phyloP scores from a whole-genome alignment of 257 asterid genomes.

The Ligustrum vulgare region DNA sequence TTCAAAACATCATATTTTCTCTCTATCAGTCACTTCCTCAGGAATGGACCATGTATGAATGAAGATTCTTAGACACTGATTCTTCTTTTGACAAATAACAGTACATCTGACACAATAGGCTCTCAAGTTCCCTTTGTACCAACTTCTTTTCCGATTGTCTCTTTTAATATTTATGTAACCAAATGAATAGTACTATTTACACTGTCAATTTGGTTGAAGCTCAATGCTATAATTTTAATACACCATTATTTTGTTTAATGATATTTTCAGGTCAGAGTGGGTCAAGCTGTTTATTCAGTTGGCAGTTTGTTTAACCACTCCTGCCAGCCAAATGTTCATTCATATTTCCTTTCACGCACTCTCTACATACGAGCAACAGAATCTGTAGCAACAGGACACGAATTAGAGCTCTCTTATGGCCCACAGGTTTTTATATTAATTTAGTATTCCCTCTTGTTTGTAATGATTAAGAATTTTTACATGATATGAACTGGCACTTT shows the following conservation, averaged over 20 bases:
- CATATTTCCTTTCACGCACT: conserved; percentile 83
- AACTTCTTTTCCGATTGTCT: conserved; percentile 12
- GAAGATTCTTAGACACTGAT: neutral
- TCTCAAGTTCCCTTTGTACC: neutral
- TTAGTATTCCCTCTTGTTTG: neutral
- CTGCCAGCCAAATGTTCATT: conserved; percentile 80
- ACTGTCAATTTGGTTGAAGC: conserved; percentile 14
- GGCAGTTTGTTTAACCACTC: conserved; percentile 96
- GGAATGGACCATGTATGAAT: neutral
- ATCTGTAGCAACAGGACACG: conserved; percentile 55
- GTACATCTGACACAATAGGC: neutral
- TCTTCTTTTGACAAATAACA: neutral
- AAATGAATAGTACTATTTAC: conserved; percentile 11
- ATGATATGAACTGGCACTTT: conserved; percentile 15
- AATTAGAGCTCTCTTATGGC: conserved; percentile 90
- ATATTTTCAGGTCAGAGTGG: conserved; percentile 71
- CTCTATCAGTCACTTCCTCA: neutral
- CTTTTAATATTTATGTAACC: neutral
- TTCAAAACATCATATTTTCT: neutral
- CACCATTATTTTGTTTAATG: conserved; percentile 21
- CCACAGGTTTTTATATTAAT: conserved; percentile 46
- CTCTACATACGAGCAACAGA: conserved; percentile 79
- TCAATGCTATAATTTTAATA: conserved; percentile 17
- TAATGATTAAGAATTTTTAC: conserved; percentile 9
- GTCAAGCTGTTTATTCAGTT: conserved; percentile 76